These are phyloP conservation scores for Agrocybe praecox DNA, from an alignment of 768 basidiomycete species.

Conservation along the genomic window DNA sequence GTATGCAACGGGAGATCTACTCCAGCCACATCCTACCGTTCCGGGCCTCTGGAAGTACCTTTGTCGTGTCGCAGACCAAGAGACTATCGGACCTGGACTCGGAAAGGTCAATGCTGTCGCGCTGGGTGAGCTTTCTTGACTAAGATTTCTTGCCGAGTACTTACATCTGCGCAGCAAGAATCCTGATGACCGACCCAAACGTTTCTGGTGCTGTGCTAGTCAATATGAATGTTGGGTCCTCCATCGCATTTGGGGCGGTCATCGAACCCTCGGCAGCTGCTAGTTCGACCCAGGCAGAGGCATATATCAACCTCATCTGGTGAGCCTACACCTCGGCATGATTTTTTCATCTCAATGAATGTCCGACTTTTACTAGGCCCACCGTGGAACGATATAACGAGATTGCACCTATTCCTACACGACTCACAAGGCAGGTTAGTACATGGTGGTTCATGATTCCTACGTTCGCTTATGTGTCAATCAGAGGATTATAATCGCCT, in stretches of 20 bases:
- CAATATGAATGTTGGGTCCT: background rate
- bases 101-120: slow-evolving; percentile 5
- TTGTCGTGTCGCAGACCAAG: slow-evolving; percentile 1
- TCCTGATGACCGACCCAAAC: background rate
- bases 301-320: background rate
- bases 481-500: slow-evolving; percentile 1
- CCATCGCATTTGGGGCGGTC: background rate
- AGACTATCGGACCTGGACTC: background rate
- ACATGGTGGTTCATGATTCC: background rate
- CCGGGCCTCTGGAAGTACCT: slow-evolving; percentile 1
- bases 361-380: background rate
- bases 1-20: background rate
- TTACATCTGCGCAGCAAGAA: background rate
- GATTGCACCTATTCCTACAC: background rate
- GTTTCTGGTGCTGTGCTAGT: slow-evolving; percentile 3
- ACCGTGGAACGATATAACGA: slow-evolving; percentile 1
- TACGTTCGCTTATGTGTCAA: background rate
- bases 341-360: background rate
- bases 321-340: background rate
- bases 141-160: background rate
- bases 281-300: background rate
- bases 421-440: background rate
- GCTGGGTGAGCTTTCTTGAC: background rate
- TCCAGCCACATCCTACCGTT: background rate
- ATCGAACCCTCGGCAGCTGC: background rate